Base-by-base conservation (phyloP, 73 alveolate genomes). In the Blepharisma japonicum region DNA sequence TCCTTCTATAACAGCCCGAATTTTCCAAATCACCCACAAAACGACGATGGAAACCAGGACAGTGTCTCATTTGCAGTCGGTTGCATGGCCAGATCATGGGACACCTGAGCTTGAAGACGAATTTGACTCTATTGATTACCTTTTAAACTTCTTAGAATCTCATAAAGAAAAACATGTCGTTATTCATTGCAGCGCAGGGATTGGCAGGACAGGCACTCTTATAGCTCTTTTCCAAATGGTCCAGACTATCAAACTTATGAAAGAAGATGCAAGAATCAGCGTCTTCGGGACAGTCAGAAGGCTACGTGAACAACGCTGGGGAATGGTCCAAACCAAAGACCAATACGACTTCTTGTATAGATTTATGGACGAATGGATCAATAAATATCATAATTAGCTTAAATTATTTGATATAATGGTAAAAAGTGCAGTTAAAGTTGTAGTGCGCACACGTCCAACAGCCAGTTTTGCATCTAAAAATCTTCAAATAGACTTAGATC, bases 391-490 rank as follows among this genome's bases (percentile, higher is more conserved):
- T 32, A 32, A 32, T 32, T 32, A 32, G 42, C 42, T 32, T 32
- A 32, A 32, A 1, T 32, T 32, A 32, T 32, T 32, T 32, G 42
- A 32, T 32, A 32, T 61, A 55, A 90, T 87, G 94, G 95, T 81
- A 20, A 92, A 95, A 89, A 88, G 92, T 74, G 93, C 97, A 27
- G 91, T 95, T 47, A 91, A 91, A 80, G 99, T 96, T 32, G 92
- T 96, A 0, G 86, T 96, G 11, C 79, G 99, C 50, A 89, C 99
- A 7, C 84, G 99, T 55, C 99, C 99, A 32, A 96, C 99, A 14
- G 96, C 94, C 45, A 87, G 83, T 49, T 96, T 96, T 77, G 99
- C 99, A n/a, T 89, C 92, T 68, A 85, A 92, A 76, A 96, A 94
- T 76, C 89, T 96, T 68, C 71, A 90, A 72, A 88, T 96, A 42